Evolutionary conservation across 306 rosid genomes (phyloP).

Genomic region (Aeschynomene evenia): DNA sequence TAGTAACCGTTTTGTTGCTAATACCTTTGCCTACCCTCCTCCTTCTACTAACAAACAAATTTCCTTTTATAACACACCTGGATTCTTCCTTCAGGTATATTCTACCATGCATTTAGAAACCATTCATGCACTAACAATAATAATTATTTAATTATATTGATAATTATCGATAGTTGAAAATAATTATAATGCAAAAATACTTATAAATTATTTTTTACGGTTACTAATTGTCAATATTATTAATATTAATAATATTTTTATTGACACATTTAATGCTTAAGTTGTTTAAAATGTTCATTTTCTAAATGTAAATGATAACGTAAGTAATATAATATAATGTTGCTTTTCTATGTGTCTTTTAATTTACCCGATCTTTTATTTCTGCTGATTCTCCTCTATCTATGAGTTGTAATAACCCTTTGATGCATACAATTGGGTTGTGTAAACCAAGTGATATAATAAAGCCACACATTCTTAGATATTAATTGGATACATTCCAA

Average conservation of each 20-base stretch:
- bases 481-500: neutral
- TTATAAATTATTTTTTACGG: too few species aligned
- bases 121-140: too few species aligned
- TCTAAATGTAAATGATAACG: too few species aligned
- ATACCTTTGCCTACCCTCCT: slow-evolving; percentile 31
- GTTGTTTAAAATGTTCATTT: too few species aligned
- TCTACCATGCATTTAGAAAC: slow-evolving; percentile 24
- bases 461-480: neutral
- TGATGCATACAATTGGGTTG: slow-evolving; percentile 6
- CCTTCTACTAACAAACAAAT: slow-evolving; percentile 35
- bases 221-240: too few species aligned
- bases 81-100: slow-evolving; percentile 49
- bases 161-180: too few species aligned
- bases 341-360: neutral
- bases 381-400: neutral
- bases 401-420: neutral
- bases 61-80: slow-evolving; percentile 41
- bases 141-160: too few species aligned
- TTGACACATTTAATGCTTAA: too few species aligned
- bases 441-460: neutral
- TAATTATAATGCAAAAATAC: too few species aligned
- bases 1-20: slow-evolving; percentile 39
- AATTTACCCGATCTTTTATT: too few species aligned
- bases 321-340: too few species aligned
- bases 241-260: too few species aligned